A percentile compares a stretch with the other conserved stretches of the same genome.
Conservation (phyloP, 108 stramenopile species). For the Thalassiosira profunda region DNA sequence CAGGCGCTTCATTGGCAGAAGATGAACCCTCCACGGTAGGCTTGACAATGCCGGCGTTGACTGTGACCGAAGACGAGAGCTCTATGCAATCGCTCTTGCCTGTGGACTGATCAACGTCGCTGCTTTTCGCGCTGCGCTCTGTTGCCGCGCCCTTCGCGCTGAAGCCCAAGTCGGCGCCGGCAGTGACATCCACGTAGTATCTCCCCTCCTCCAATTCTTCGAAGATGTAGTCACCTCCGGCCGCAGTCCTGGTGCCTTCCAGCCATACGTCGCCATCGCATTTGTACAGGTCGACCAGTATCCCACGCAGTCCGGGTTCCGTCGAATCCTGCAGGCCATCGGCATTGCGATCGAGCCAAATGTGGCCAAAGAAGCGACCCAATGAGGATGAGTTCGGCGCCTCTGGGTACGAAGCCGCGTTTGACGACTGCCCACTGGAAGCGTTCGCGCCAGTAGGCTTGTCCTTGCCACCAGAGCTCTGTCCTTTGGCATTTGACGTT, state of each 20-base stretch:
- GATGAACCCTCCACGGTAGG: neutral
- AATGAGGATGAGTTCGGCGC: neutral
- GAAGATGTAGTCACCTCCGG: slow-evolving; percentile 38
- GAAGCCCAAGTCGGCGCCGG: neutral
- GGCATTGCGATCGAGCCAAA: slow-evolving; percentile 21
- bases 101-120: slow-evolving; percentile 14
- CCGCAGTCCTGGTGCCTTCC: slow-evolving; percentile 21
- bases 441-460: no score
- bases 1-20: neutral
- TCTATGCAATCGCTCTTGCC: slow-evolving; percentile 31
- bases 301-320: slow-evolving; percentile 33
- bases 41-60: slow-evolving; percentile 27
- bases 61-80: slow-evolving; percentile 5
- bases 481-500: no score
- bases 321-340: slow-evolving; percentile 13
- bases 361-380: slow-evolving; percentile 22
- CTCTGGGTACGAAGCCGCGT: no score
- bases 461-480: no score
- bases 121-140: slow-evolving; percentile 2
- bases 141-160: neutral
- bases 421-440: no score
- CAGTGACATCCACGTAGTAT: slow-evolving; percentile 28
- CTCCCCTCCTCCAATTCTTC: slow-evolving; percentile 21
- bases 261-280: slow-evolving; percentile 27
- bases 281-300: slow-evolving; percentile 30